Conservation (phyloP, 129 eudicot species). For the Tanacetum coccineum region DNA sequence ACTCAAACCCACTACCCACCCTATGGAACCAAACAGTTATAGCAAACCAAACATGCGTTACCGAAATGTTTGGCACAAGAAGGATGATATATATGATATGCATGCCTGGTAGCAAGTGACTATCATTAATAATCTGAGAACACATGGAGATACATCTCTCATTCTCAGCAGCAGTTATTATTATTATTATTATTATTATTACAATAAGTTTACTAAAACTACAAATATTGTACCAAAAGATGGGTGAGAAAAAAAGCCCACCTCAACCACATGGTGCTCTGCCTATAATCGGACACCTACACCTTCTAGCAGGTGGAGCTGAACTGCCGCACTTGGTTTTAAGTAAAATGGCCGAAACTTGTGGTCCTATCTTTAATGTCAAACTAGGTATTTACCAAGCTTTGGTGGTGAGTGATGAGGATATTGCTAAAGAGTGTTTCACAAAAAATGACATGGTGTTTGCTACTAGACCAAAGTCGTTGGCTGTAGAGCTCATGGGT, state of each 20-base stretch:
- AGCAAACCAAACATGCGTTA: too few species aligned
- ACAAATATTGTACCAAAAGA: neutral
- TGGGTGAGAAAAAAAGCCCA: neutral
- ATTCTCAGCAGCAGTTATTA: neutral
- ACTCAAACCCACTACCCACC: too few species aligned
- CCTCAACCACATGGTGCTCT: too few species aligned
- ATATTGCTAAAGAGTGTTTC: too few species aligned
- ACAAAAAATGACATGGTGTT: too few species aligned
- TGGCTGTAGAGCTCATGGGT: too few species aligned
- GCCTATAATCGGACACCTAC: too few species aligned
- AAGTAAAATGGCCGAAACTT: neutral
- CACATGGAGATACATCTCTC: neutral
- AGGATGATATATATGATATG: too few species aligned
- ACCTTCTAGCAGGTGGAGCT: neutral
- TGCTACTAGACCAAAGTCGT: too few species aligned
- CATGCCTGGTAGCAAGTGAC: too few species aligned
- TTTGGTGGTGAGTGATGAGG: conserved; percentile 11
- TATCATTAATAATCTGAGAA: neutral
- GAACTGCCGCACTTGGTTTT: neutral
- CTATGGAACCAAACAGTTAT: too few species aligned
- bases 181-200: neutral
- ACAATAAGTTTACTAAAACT: neutral
- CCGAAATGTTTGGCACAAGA: too few species aligned
- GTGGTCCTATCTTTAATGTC: conserved; percentile 10
- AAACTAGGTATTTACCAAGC: conserved; percentile 16